Conservation (phyloP, 2,329 filamentous ascomycete species). For the Teratosphaeria zuluensis region DNA sequence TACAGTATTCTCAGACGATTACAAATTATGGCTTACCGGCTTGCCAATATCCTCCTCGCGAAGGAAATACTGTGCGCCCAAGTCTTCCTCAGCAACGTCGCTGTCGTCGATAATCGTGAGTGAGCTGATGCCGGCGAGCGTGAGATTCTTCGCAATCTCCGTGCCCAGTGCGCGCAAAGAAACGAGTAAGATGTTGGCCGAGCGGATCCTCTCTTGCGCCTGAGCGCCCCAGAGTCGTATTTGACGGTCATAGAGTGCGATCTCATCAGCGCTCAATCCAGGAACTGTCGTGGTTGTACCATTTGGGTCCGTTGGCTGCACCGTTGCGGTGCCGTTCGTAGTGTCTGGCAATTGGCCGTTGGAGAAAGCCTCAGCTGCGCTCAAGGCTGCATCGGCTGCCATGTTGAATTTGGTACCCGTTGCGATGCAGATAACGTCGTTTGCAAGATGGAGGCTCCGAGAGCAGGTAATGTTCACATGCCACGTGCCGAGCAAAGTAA, state of each 20-base stretch:
- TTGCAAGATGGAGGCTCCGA: background rate
- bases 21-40: conserved; percentile 43
- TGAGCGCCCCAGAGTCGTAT: conserved; percentile 96
- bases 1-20: background rate
- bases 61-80: conserved; percentile 63
- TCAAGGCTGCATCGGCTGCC: background rate
- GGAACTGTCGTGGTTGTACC: conserved; percentile 15
- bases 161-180: conserved; percentile 80
- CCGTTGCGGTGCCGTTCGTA: conserved; percentile 10
- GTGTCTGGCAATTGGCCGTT: conserved; percentile 2
- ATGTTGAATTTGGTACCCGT: background rate
- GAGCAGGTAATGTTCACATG: background rate
- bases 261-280: conserved; percentile 59
- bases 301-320: background rate
- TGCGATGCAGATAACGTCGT: background rate
- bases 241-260: conserved; percentile 93
- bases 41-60: conserved; percentile 62
- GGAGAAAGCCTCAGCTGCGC: background rate
- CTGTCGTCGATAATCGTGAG: conserved; percentile 74
- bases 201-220: conserved; percentile 80
- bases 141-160: conserved; percentile 95
- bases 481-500: background rate
- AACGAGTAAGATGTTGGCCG: conserved; percentile 80
- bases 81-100: conserved; percentile 63
- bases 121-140: conserved; percentile 83